A percentile compares a stretch with the other conserved stretches of the same genome.
Evolutionary conservation across 495 filamentous ascomycete species (phyloP).

Genomic region (Cercophora sp.): DNA sequence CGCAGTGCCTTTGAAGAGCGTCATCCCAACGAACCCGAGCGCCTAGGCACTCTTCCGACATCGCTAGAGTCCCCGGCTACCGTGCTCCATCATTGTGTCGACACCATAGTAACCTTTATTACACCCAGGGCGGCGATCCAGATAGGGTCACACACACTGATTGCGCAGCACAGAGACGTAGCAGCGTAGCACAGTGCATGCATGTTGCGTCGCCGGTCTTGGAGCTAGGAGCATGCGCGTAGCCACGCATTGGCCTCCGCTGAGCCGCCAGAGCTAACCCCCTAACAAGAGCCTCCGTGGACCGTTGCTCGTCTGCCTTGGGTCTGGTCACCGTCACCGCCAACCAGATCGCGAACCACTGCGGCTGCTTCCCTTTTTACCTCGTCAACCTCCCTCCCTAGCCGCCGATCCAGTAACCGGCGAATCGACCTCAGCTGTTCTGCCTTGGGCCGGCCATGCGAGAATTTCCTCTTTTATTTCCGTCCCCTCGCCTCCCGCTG

Average conservation of each 20-base stretch:
- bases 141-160: too few species aligned
- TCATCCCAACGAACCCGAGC: too few species aligned
- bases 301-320: slow-evolving; percentile 25
- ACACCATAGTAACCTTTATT: too few species aligned
- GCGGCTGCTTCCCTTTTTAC: neutral
- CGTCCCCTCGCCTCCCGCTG: neutral
- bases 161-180: neutral
- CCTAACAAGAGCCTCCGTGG: slow-evolving; percentile 2
- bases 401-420: slow-evolving; percentile 1
- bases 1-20: too few species aligned
- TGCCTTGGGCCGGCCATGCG: slow-evolving; percentile 13
- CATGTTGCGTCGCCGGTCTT: slow-evolving; percentile 8
- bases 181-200: slow-evolving; percentile 10
- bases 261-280: slow-evolving; percentile 15
- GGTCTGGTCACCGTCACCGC: slow-evolving; percentile 24
- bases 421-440: too few species aligned
- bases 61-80: slow-evolving; percentile 12
- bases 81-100: neutral
- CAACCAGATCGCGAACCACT: slow-evolving; percentile 18
- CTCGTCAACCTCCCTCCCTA: slow-evolving; percentile 3
- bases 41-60: slow-evolving; percentile 18
- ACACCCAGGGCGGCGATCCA: too few species aligned
- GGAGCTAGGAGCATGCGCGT: neutral
- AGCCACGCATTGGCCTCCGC: slow-evolving; percentile 17
- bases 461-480: slow-evolving; percentile 7